Conservation (phyloP, 495 filamentous ascomycete genomes). For the Daldinia decipiens region DNA sequence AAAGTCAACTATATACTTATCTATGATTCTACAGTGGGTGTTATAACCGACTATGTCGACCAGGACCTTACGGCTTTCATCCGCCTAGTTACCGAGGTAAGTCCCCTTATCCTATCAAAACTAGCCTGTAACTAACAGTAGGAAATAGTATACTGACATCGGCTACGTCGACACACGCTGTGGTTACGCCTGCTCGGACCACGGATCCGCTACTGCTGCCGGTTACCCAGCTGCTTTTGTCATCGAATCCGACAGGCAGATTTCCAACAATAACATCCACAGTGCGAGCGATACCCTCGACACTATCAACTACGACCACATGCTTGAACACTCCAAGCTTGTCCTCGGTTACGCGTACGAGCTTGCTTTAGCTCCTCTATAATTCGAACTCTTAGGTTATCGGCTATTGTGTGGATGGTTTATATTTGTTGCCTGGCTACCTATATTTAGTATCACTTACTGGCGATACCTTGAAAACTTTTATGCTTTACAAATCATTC, state of each 20-base stretch:
- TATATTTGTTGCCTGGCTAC: not conserved
- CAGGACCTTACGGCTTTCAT: constrained; percentile 43
- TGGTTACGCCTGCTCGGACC: constrained; percentile 65
- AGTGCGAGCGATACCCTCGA: constrained; percentile 45
- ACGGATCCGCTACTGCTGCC: constrained; percentile 46
- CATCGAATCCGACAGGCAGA: constrained; percentile 45
- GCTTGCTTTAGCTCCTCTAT: constrained; percentile 29
- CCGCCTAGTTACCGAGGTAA: constrained; percentile 40
- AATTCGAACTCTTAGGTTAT: not conserved
- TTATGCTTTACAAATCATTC: too few relatives aligned
- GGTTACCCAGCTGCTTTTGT: constrained; percentile 50
- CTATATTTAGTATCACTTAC: too few relatives aligned
- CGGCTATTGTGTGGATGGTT: not conserved
- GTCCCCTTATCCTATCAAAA: not conserved
- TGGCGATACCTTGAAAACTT: too few relatives aligned
- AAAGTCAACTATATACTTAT: constrained; percentile 5
- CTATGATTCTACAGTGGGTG: constrained; percentile 30
- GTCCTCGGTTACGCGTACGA: constrained; percentile 42
- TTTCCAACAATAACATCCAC: constrained; percentile 43
- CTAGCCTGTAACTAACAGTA: constrained; percentile 1
- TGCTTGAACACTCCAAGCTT: constrained; percentile 37
- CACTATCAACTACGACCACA: constrained; percentile 33
- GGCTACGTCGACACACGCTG: constrained; percentile 89
- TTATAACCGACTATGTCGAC: constrained; percentile 48
- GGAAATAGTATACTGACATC: constrained; percentile 68